Conservation (phyloP, 495 filamentous ascomycete species). For the Immersiella caudata region DNA sequence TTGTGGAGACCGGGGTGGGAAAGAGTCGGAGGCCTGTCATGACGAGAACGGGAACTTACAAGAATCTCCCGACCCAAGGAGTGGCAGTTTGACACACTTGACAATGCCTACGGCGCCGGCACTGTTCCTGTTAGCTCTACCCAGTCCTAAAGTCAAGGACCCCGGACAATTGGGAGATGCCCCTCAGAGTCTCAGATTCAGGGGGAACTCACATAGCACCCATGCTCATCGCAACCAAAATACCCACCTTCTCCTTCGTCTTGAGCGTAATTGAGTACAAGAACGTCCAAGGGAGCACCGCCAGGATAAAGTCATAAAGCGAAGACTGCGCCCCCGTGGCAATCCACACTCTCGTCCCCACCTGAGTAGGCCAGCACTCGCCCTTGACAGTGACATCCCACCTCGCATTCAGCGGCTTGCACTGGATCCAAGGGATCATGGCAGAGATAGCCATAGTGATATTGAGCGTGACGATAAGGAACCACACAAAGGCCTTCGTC, state of each 20-base stretch:
- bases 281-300: conserved; percentile 36
- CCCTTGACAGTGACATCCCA: conserved; percentile 31
- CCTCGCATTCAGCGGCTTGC: conserved; percentile 34
- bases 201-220: conserved; percentile 19
- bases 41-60: conserved; percentile 17
- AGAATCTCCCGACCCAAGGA: conserved; percentile 12
- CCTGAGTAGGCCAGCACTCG: conserved; percentile 33
- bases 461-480: conserved; percentile 39
- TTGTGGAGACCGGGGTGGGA: background rate
- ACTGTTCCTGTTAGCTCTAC: background rate
- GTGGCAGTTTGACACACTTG: conserved; percentile 17
- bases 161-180: too few relatives aligned
- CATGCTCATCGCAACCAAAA: conserved; percentile 38
- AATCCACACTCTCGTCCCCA: conserved; percentile 15
- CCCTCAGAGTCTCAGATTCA: too few relatives aligned
- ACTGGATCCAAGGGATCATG: conserved; percentile 40
- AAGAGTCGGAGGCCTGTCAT: too few relatives aligned
- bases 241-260: conserved; percentile 36
- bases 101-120: conserved; percentile 14
- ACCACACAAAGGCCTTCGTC: conserved; percentile 19
- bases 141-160: background rate
- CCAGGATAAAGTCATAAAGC: conserved; percentile 35
- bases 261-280: conserved; percentile 31
- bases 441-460: conserved; percentile 36
- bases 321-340: conserved; percentile 28